Conservation (phyloP, 2,329 filamentous ascomycete species). For the Fusarium circinatum region DNA sequence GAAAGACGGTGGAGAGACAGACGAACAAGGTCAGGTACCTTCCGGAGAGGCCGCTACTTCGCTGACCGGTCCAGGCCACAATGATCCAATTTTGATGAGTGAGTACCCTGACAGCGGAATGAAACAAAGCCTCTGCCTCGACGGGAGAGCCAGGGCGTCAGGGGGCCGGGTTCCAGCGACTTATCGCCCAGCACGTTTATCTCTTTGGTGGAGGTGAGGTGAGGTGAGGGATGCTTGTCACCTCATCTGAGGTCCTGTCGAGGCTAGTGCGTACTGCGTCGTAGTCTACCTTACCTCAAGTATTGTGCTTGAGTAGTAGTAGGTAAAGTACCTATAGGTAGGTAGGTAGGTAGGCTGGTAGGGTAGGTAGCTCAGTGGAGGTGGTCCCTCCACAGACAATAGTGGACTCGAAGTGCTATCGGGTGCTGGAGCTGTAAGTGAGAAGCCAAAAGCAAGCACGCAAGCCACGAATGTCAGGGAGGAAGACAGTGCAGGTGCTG, state of each 20-base stretch:
- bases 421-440: constrained; percentile 9
- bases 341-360: background rate
- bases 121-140: constrained; percentile 31
- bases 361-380: background rate
- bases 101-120: constrained; percentile 31
- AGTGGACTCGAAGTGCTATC: constrained; percentile 13
- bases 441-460: background rate
- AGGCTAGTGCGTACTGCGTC: constrained; percentile 15
- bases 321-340: background rate
- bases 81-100: constrained; percentile 33
- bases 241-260: background rate
- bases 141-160: background rate
- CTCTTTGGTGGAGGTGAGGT: constrained; percentile 22
- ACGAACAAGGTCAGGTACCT: constrained; percentile 23
- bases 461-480: constrained; percentile 23
- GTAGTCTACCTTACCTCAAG: background rate
- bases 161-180: constrained; percentile 22
- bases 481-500: background rate
- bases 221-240: constrained; percentile 21
- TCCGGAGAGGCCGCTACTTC: constrained; percentile 37
- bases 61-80: constrained; percentile 36
- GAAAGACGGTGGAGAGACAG: constrained; percentile 33
- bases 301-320: background rate
- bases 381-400: constrained; percentile 14
- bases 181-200: constrained; percentile 30